Evolutionary conservation across 176 grass and related monocot genomes (phyloP).

Genomic region (Juncus effusus): DNA sequence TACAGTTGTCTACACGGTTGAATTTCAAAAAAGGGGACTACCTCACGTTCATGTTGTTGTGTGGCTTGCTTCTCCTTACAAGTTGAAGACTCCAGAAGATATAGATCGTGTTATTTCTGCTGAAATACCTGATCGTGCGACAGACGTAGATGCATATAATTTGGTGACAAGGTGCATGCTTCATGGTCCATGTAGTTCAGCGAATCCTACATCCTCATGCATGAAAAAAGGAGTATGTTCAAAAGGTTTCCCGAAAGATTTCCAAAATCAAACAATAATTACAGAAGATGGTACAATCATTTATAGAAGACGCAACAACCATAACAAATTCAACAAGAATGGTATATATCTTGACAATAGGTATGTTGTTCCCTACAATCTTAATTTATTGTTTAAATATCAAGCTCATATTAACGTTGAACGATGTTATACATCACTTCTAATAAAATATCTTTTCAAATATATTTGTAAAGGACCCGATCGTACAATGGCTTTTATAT

Average conservation of each 20-base stretch:
- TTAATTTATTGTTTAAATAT: too few species aligned
- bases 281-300: background rate
- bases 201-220: background rate
- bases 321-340: too few species aligned
- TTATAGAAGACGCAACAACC: background rate
- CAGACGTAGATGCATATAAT: background rate
- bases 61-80: background rate
- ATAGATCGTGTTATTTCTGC: background rate
- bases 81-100: background rate
- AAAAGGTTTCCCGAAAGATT: background rate
- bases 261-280: background rate
- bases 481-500: too few species aligned
- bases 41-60: constrained; percentile 1
- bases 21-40: too few species aligned
- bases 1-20: too few species aligned
- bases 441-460: too few species aligned
- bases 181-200: background rate
- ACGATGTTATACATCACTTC: too few species aligned
- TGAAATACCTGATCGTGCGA: background rate
- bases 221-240: background rate
- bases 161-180: background rate
- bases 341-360: too few species aligned
- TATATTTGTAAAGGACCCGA: too few species aligned
- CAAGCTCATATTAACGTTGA: too few species aligned
- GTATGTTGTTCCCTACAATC: too few species aligned